phyloP scores from a whole-genome alignment of 805 yeast genomes.

The Ogataea pini region DNA sequence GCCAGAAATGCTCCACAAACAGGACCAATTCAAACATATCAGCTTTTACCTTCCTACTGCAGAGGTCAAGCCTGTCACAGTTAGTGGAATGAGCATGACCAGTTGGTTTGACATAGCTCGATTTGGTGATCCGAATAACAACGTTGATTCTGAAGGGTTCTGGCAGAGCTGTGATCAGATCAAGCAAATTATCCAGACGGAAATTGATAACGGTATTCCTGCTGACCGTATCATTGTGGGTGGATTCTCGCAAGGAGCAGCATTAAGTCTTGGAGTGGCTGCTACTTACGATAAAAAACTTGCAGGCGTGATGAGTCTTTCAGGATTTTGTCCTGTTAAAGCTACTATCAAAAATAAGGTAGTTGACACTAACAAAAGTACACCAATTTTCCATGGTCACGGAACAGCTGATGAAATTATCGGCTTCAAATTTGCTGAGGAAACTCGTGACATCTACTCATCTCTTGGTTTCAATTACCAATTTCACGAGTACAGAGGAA shows the following conservation, averaged over 20 bases:
- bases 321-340: conserved; percentile 65
- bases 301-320: conserved; percentile 76
- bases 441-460: conserved; percentile 47
- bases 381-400: conserved; percentile 88
- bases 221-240: conserved; percentile 80
- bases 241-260: conserved; percentile 96
- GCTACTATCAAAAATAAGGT: conserved; percentile 28
- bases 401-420: conserved; percentile 79
- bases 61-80: conserved; percentile 68
- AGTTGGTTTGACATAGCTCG: conserved; percentile 83
- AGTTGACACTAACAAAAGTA: conserved; percentile 48
- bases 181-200: conserved; percentile 49
- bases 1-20: conserved; percentile 57
- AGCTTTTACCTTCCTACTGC: conserved; percentile 92
- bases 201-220: conserved; percentile 53
- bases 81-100: conserved; percentile 71
- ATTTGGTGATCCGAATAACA: conserved; percentile 48
- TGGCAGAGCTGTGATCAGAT: conserved; percentile 49
- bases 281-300: conserved; percentile 57
- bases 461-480: conserved; percentile 46
- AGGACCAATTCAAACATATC: conserved; percentile 48
- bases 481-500: conserved; percentile 58
- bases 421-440: conserved; percentile 39
- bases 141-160: conserved; percentile 57
- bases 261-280: conserved; percentile 65